These are phyloP conservation scores for Dendrobium huoshanense DNA, from an alignment of 106 monocot genomes.

Conservation along the genomic window DNA sequence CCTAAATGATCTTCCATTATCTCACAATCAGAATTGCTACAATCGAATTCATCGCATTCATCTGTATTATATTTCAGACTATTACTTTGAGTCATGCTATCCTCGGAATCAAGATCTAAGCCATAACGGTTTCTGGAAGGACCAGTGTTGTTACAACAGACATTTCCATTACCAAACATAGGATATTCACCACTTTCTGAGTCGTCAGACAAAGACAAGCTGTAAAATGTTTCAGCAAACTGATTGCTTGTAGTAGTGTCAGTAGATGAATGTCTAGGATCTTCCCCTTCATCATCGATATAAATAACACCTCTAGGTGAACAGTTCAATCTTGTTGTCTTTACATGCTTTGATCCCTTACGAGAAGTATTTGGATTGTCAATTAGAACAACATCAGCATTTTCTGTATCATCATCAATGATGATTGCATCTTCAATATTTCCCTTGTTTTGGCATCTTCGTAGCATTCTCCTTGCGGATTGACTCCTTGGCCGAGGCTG, in stretches of 20 bases:
- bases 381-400: conserved; percentile 33
- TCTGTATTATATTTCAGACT: conserved; percentile 8
- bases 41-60: conserved; percentile 22
- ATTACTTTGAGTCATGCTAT: conserved; percentile 18
- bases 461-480: conserved; percentile 20
- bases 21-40: conserved; percentile 78
- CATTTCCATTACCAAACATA: conserved; percentile 16
- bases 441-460: conserved; percentile 40
- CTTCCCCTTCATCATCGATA: conserved; percentile 71
- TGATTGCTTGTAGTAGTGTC: not conserved
- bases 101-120: conserved; percentile 23
- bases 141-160: conserved; percentile 1
- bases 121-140: conserved; percentile 44
- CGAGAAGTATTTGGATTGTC: conserved; percentile 29
- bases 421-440: conserved; percentile 25
- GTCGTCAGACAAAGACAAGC: conserved; percentile 14
- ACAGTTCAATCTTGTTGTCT: conserved; percentile 3
- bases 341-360: conserved; percentile 16
- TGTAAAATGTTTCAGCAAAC: conserved; percentile 8
- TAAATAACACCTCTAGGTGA: conserved; percentile 40
- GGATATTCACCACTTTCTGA: conserved; percentile 15
- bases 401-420: conserved; percentile 45
- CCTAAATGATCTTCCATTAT: conserved; percentile 65
- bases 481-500: conserved; percentile 32
- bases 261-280: conserved; percentile 12